Base-by-base conservation (phyloP, 2,329 filamentous ascomycete genomes). In the Fusarium sp. region DNA sequence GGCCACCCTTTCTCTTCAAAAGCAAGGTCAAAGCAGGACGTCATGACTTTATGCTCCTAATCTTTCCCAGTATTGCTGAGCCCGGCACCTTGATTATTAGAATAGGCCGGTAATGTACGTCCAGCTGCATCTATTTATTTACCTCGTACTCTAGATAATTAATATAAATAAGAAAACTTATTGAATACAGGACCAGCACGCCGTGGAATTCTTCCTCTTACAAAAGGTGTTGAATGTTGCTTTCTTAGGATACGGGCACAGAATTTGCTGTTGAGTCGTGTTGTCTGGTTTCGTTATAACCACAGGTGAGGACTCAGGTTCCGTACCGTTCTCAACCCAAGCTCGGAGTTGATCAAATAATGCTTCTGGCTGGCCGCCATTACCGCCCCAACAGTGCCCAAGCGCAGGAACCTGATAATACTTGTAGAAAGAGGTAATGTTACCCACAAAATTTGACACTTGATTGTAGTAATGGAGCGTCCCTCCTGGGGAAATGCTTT, bases 361-460 rank as follows among this genome's bases (percentile, higher is more conserved):
- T 7, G 41, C 47, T 35, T 68, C 70, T 2, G 81, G 81, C 24
- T 76, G 10, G 1, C 64, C 67, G 17, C 64, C 55, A 14, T 58
- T 58, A 5, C 81, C 82, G 18, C 79, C 77, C 17, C 48, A 47
- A 62, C 82, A 84, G 67, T 84, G 82, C 4, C 62, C 70, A n/a
- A 83, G 51, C 1, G 80, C 82, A 2, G 82, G 79, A 9, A 79
- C 78, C 20, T 78, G 65, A 45, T 81, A 84, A 55, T 80, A 75
- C 11, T 80, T 77, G 49, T 81, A 84, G 56, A 80, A 83, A 8
- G 79, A 33, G 13, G 39, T 70, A 4, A 81, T 65, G 5, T 78
- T 70, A 4, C 64, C 66, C 13, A 72, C 57, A 4, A 75, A 54
- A 1, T 44, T 63, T 11, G 63, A 58, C 7, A 80, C 80, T 1